Conservation (phyloP, 2,329 filamentous ascomycete species). For the Zymoseptoria tritici region DNA sequence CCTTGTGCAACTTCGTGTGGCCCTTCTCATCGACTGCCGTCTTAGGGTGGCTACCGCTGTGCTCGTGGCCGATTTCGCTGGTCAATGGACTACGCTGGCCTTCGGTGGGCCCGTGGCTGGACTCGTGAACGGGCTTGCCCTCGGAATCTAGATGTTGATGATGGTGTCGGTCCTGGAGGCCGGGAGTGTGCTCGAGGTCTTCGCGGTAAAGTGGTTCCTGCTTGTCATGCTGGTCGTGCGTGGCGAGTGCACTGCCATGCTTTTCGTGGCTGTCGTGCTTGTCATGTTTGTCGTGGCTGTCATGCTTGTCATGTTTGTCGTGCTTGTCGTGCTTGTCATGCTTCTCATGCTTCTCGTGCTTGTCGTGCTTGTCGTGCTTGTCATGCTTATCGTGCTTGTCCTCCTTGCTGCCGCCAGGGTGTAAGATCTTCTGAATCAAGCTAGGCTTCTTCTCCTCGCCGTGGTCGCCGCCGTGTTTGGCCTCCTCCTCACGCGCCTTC, state of each 20-base stretch:
- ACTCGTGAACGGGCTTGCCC: background rate
- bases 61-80: background rate
- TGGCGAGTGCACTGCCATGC: background rate
- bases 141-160: background rate
- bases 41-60: background rate
- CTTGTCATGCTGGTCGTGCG: background rate
- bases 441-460: conserved; percentile 30
- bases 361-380: background rate
- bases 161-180: background rate
- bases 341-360: background rate
- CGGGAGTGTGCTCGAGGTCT: background rate
- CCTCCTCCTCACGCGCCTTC: conserved; percentile 24
- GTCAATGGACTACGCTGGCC: background rate
- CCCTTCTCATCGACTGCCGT: background rate
- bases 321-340: background rate
- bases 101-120: background rate
- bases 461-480: conserved; percentile 21
- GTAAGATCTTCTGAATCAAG: conserved; percentile 23
- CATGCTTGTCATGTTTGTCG: background rate
- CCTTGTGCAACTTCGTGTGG: background rate
- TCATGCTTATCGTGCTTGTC: background rate
- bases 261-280: background rate
- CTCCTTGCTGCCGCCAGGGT: conserved; percentile 20
- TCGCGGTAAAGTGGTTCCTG: background rate
- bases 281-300: background rate